Percentiles rank a stretch among this genome's conserved stretches.
Evolutionary conservation across 1,284 basidiomycete genomes (phyloP).

Genomic region (Dichomitus squalens): DNA sequence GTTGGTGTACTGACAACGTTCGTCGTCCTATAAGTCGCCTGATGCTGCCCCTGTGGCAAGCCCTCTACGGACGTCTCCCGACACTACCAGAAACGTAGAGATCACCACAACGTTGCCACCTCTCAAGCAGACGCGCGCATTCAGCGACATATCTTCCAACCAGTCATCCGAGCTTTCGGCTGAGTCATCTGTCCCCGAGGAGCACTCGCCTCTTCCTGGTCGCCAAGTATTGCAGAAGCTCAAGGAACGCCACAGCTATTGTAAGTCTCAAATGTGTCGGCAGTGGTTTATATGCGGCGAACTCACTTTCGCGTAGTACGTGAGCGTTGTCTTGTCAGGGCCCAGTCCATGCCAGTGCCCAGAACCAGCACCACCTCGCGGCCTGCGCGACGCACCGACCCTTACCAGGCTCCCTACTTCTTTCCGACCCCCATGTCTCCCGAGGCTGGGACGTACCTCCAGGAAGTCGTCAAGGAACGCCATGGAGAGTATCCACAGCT

Average conservation of each 20-base stretch:
- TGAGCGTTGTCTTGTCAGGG: constrained; percentile 18
- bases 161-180: constrained; percentile 7
- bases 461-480: constrained; percentile 31
- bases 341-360: constrained; percentile 14
- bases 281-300: too few species aligned
- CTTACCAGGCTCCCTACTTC: constrained; percentile 65
- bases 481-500: neutral
- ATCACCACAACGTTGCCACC: neutral
- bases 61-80: too few species aligned
- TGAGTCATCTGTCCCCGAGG: neutral
- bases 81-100: neutral
- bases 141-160: constrained; percentile 8
- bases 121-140: neutral
- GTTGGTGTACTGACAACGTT: neutral
- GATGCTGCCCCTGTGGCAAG: neutral
- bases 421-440: constrained; percentile 50
- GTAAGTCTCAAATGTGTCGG: neutral
- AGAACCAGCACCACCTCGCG: constrained; percentile 12
- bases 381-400: constrained; percentile 48
- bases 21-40: neutral
- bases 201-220: constrained; percentile 1
- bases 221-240: constrained; percentile 14
- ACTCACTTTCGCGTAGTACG: constrained; percentile 3
- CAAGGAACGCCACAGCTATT: constrained; percentile 6
- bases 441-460: constrained; percentile 37